Evolutionary conservation across 2,329 filamentous ascomycete species (phyloP), one percentile per base, ranked within the genome.

Genomic region (Fusarium verticillioides): DNA sequence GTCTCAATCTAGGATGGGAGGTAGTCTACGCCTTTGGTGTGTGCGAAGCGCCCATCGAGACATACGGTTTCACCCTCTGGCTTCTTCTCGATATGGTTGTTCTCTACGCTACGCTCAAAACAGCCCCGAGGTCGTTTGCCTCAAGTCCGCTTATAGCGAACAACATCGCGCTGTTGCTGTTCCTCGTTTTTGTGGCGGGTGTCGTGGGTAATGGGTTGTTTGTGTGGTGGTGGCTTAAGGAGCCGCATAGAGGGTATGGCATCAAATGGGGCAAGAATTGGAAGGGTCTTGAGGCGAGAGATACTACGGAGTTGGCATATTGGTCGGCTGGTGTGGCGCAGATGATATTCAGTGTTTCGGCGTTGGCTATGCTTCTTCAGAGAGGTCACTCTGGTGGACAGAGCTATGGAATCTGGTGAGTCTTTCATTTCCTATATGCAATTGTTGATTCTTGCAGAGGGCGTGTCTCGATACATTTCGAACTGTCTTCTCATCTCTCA

Each of bases 1-100:
- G 83, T 19, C 74, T 85, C 75, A 88, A 89, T 66, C 82, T 88
- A 39, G 83, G 83, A 4, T 88, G 87, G 86, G 87, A 89, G 74
- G 77, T 86, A 6, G 80, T 89, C 60, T 87, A 86, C 78, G 82
- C 82, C 5, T 78, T 87, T 30, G 85, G 81, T 70, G 84, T 88
- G 21, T 81, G 83, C 63, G 85, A 87, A 66, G 77, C 80, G 9
- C 74, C 77, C 3, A 74, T 86, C 15, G 87, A 88, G 73, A 79
- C 79, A 18, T 70, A 79, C 21, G 84, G 85, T 34, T 87, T 88
- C 75, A 72, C 69, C 2, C 68, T 84, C 56, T 88, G 87, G 87
- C 80, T 89, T 37, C 46, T 86, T 7, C 81, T 89, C 21, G 87
- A 89, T 77, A 66, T 85, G 18, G 82, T 82, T 6, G 80, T 89